Evolutionary conservation across 2,329 filamentous ascomycete genomes (phyloP), one percentile per base, ranked within the genome.

Genomic region (Corniculantispora saksenae): DNA sequence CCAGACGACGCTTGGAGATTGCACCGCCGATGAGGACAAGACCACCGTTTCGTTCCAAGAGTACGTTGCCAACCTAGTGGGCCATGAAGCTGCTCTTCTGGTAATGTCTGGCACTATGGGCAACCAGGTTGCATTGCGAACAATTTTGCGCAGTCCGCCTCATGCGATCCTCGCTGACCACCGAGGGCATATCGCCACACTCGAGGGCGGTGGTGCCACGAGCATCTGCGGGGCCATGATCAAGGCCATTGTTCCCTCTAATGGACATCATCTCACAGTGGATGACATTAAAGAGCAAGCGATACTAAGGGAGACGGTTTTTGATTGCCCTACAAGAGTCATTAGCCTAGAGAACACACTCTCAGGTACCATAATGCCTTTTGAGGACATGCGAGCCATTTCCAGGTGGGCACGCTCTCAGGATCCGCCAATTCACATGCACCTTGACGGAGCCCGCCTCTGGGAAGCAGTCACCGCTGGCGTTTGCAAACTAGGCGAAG

Each of bases 101-200:
- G 90, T 95, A 64, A 82, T 93, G 68, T 93, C 90, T 0, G 92
- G 92, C 12, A 95, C 92, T 3, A 94, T 95, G 92, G 92, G 91
- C 48, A 96, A 96, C 78, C 92, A 95, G 75, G 82, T 96, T 45
- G 88, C 89, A 0, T 83, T 95, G 51, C 87, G 92, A 53, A 82
- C 90, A 1, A 89, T 93, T 67, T 82, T 96, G 17, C 82, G 80
- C 1, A 87, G 89, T 64, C 92, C 92, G 8, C 92, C 92, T 0
- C 87, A 94, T 74, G 84, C 85, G 19, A 84, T 96, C 17, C 80
- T 95, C 10, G 90, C 89, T 71, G 93, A 97, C 75, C 80, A 88
- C 68, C 84, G 91, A 27, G 85, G 87, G 2, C 93, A 97, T 75
- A 90, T 97, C 67, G 80, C 91, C 67, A 83, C 87, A 61, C 89